phyloP scores from a whole-genome alignment of 2,329 filamentous ascomycete genomes.

The Scytalidium lignicola region DNA sequence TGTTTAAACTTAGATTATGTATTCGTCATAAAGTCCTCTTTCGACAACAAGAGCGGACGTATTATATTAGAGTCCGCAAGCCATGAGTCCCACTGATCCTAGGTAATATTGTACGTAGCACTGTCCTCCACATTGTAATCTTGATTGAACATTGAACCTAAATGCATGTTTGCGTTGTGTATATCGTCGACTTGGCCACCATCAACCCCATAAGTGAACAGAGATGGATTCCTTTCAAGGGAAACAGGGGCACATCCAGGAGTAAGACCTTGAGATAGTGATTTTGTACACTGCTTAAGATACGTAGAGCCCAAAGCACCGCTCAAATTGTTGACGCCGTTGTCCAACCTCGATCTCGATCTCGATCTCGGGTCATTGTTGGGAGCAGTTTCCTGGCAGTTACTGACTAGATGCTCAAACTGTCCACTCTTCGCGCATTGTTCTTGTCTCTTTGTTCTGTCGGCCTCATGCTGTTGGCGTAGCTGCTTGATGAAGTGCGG shows the following conservation, averaged over 20 bases:
- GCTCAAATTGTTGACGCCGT: no score
- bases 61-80: constrained; percentile 14
- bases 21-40: no score
- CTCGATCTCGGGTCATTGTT: no score
- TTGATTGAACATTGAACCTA: constrained; percentile 2
- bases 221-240: constrained; percentile 4
- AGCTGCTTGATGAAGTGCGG: constrained; percentile 19
- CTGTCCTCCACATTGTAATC: constrained; percentile 5
- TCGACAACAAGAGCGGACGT: constrained; percentile 7
- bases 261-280: background rate
- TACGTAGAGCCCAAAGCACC: no score
- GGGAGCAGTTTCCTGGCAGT: no score
- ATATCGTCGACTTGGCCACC: no score
- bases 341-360: no score
- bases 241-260: background rate
- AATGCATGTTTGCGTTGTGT: no score
- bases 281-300: no score
- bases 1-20: no score
- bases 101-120: constrained; percentile 8
- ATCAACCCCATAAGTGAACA: constrained; percentile 4
- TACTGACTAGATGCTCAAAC: no score
- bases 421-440: constrained; percentile 1
- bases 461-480: constrained; percentile 16
- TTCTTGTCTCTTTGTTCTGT: constrained; percentile 13
- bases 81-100: constrained; percentile 19